phyloP scores from a whole-genome alignment of 352 stramenopile species.

The Pythium aristosporum region DNA sequence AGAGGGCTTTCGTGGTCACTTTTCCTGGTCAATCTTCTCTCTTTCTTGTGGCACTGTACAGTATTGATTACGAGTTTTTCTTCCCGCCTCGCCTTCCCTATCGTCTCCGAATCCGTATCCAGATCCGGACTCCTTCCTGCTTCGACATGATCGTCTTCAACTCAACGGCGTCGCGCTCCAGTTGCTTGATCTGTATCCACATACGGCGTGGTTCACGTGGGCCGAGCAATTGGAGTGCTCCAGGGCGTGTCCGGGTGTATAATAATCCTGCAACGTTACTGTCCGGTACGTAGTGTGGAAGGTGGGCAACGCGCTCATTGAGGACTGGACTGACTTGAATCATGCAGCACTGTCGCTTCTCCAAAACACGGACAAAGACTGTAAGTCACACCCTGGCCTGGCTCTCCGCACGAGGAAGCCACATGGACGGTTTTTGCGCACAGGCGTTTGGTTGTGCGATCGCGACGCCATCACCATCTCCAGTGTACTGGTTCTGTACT shows the following conservation, averaged over 20 bases:
- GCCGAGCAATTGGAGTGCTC: too few relatives aligned
- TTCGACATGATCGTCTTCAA: conserved; percentile 3
- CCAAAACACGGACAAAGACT: neutral
- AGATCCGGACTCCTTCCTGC: neutral
- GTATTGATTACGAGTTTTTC: too few relatives aligned
- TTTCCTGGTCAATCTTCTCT: too few relatives aligned
- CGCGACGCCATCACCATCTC: neutral
- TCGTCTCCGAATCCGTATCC: neutral
- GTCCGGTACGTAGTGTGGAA: neutral
- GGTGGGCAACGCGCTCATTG: neutral
- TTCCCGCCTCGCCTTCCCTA: too few relatives aligned
- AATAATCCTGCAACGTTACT: too few relatives aligned
- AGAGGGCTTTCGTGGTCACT: too few relatives aligned
- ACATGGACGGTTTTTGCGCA: conserved; percentile 6
- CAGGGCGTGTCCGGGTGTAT: too few relatives aligned
- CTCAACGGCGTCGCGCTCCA: neutral
- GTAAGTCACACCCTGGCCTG: neutral
- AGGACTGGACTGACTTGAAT: conserved; percentile 9
- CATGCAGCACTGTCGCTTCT: neutral
- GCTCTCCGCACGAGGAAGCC: conserved; percentile 1
- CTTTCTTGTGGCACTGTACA: too few relatives aligned
- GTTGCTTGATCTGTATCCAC: too few relatives aligned
- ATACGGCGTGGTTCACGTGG: too few relatives aligned
- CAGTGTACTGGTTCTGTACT: neutral
- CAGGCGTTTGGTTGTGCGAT: conserved; percentile 8